Evolutionary conservation across 164 flowering plant species (phyloP).

Genomic region (Cinnamomum chago): DNA sequence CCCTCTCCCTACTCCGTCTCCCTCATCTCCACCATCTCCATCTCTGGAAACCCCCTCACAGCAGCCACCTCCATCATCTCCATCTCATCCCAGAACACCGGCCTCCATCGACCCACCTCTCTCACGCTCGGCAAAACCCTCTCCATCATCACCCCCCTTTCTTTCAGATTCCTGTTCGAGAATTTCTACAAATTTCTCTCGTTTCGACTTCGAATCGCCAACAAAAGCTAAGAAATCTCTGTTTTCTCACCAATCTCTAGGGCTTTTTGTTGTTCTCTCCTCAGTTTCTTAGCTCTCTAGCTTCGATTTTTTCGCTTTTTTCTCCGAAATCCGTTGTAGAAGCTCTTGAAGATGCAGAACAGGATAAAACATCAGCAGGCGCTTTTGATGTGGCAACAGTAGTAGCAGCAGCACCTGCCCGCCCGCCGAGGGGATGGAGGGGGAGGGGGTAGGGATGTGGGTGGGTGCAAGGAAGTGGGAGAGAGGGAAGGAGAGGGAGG

Average conservation of each 20-base stretch:
- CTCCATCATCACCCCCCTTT: neutral
- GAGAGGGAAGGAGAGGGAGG: too few relatives aligned
- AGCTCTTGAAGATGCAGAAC: constrained; percentile 41
- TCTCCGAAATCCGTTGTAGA: neutral
- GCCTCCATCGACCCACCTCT: too few relatives aligned
- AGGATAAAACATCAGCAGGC: constrained; percentile 67
- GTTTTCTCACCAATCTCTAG: neutral
- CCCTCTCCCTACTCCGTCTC: too few relatives aligned
- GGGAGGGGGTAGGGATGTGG: too few relatives aligned
- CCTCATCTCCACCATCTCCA: too few relatives aligned
- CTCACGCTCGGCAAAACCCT: too few relatives aligned
- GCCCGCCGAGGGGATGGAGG: too few relatives aligned
- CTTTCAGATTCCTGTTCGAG: neutral
- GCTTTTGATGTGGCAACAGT: constrained; percentile 66
- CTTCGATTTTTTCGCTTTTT: neutral
- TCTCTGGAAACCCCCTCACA: too few relatives aligned
- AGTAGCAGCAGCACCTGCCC: constrained; percentile 56
- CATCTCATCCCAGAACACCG: too few relatives aligned
- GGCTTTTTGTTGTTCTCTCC: neutral
- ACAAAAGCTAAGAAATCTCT: neutral
- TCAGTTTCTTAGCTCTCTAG: neutral
- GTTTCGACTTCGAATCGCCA: neutral
- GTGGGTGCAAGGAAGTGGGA: too few relatives aligned
- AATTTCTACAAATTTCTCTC: too few relatives aligned
- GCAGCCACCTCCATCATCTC: too few relatives aligned